Base-by-base conservation (phyloP, 2,329 filamentous ascomycete species). In the Fusarium paranaense region DNA sequence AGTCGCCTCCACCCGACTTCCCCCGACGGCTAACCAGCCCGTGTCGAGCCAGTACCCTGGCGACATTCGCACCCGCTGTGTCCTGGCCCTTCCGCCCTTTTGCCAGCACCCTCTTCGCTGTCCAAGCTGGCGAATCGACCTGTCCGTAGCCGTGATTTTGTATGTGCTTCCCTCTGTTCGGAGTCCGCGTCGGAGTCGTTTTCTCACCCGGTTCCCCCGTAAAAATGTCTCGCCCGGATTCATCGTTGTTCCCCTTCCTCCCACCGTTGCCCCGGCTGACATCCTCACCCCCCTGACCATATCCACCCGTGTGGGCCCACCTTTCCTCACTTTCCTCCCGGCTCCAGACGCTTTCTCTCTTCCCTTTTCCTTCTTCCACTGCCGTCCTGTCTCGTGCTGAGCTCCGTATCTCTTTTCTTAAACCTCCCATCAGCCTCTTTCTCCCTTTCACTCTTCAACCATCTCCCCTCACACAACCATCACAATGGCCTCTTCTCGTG, bases 401-500 rank as follows among this genome's bases (percentile, higher is more conserved):
- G 77, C 72, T 81, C 78, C 78, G 79, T 78, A 78, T 80, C 79
- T 76, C 74, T 81, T 79, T 80, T 79, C 78, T 79, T 77, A 79
- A 78, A 78, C 77, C 76, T 78, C 78, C 69, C 78, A 76, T 78
- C 79, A 80, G 78, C 77, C 76, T 78, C 77, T 78, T 74, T 67
- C 69, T 72, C 71, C 71, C 66, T 67, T 74, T 73, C 74, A 75
- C 67, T 62, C 72, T 74, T 77, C 77, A 79, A 78, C 78, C 77
- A 80, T 79, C 82, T 79, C 77, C 77, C 78, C 78, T 80, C 79
- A 79, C 78, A 82, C 76, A 87, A 85, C 87, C 87, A 86, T 91
- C 90, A 90, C 90, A 94, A 95, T 95, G 93, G 91, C 93, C 86
- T 91, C 93, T 86, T 87, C 90, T 85, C 93, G 93, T 87, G 89